phyloP scores from a whole-genome alignment of 1,284 basidiomycete genomes.

The Ustilago lituana region DNA sequence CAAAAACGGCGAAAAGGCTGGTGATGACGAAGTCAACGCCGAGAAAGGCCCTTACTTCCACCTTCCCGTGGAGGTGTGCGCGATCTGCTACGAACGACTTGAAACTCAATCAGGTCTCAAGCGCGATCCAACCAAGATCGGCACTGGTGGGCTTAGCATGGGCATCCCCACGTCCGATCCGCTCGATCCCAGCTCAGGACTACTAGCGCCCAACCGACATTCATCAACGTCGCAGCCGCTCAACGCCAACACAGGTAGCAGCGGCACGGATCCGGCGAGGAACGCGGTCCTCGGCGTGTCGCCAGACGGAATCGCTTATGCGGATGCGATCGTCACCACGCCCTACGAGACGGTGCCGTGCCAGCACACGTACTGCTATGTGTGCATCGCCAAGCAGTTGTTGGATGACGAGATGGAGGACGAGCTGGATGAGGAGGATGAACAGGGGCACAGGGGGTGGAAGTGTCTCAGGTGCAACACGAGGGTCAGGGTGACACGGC shows the following conservation, averaged over 20 bases:
- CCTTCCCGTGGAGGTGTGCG: constrained; percentile 55
- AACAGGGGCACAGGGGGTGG: constrained; percentile 51
- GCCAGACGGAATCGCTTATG: constrained; percentile 57
- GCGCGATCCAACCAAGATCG: constrained; percentile 32
- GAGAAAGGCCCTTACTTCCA: constrained; percentile 49
- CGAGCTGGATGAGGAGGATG: constrained; percentile 52
- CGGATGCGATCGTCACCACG: constrained; percentile 54
- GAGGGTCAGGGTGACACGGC: constrained; percentile 33
- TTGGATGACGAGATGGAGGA: constrained; percentile 62
- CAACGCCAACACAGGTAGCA: constrained; percentile 20
- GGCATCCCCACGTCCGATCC: constrained; percentile 59
- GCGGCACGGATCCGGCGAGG: constrained; percentile 2
- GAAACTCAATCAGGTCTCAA: constrained; percentile 50
- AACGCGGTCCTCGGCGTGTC: constrained; percentile 38
- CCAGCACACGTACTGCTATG: constrained; percentile 62
- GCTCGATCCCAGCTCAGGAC: constrained; percentile 54
- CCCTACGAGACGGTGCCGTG: constrained; percentile 65
- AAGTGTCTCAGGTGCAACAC: constrained; percentile 61
- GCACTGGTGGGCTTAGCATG: constrained; percentile 44
- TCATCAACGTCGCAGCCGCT: constrained; percentile 28
- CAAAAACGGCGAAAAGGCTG: constrained; percentile 1
- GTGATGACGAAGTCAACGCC: neutral
- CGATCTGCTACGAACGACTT: constrained; percentile 60
- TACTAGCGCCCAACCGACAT: constrained; percentile 33
- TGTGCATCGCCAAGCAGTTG: constrained; percentile 60